Base-by-base conservation (phyloP, 1,139 yeast genomes). In the Pichia sp. region DNA sequence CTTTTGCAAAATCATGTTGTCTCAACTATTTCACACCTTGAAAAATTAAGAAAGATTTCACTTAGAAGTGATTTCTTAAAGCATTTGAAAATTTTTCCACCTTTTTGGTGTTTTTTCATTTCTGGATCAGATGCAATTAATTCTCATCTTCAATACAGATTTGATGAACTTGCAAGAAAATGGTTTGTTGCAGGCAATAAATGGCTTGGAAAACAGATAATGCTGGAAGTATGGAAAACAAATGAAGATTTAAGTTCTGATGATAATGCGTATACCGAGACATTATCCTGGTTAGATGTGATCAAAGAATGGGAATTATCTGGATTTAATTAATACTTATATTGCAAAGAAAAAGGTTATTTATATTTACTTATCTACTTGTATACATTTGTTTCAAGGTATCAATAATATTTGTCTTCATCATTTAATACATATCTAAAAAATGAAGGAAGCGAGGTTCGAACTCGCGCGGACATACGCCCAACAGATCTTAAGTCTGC, bases 381-480 rank as follows among this genome's bases (percentile, higher is more conserved):
- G 25, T 22, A 22, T 22, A 22, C 25, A 22, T 3, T 22, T 22
- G 25, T 22, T 4, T 22, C 25, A 22, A 22, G 25, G 25, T 22
- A 22, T 22, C n/a, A n/a, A n/a, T n/a, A n/a, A n/a, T n/a, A n/a
- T n/a, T n/a, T n/a, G n/a, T n/a, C n/a, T n/a, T n/a, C n/a, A n/a
- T n/a, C n/a, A n/a, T n/a, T n/a, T n/a, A n/a, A n/a, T n/a, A n/a
- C 9, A 30, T 8, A 30, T 8, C 29, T 28, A 39, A 42, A 43
- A 6, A 9, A 10, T 48, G 50, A 48, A 48, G 50, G 50, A 48
- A 43, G 50, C 50, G 50, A 48, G 50, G 50, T 48, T 48, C 50
- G 50, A 48, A 48, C 50, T 48, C 50, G 84, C 86, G 86, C 86
- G 86, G 86, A 79, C 83, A 71, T 56, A 55, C 58, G 63, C 62